Evolutionary conservation across 495 filamentous ascomycete genomes (phyloP).

Genomic region (Xanthoparmelia taractica): DNA sequence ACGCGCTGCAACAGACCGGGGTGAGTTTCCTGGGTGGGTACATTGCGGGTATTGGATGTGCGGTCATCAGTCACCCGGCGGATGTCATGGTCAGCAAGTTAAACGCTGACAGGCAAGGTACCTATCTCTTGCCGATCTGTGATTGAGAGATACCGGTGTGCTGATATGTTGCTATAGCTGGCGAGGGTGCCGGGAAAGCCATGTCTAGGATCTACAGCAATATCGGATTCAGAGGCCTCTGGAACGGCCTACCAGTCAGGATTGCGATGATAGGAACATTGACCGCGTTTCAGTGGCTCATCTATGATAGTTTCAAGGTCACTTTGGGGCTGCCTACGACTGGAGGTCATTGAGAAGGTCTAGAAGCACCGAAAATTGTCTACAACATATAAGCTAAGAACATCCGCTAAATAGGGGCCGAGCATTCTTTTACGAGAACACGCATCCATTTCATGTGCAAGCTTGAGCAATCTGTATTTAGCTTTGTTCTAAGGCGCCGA

Average conservation of each 20-base stretch:
- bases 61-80: conserved; percentile 55
- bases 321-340: conserved; percentile 20
- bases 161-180: conserved; percentile 35
- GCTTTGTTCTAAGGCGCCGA: not conserved
- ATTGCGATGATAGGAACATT: conserved; percentile 50
- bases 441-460: not conserved
- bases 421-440: not conserved
- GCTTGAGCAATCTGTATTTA: not conserved
- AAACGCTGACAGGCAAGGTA: conserved; percentile 56
- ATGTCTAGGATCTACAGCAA: conserved; percentile 62
- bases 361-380: not conserved
- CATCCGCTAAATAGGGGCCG: not conserved
- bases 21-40: conserved; percentile 64
- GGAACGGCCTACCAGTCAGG: conserved; percentile 60
- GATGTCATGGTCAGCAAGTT: conserved; percentile 71
- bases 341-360: conserved; percentile 16
- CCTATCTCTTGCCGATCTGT: conserved; percentile 24
- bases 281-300: conserved; percentile 70
- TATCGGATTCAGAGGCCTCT: conserved; percentile 61
- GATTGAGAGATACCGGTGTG: not conserved
- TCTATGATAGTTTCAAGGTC: conserved; percentile 74
- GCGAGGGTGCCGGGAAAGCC: conserved; percentile 54
- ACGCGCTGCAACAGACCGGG: conserved; percentile 56
- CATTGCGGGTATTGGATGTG: conserved; percentile 64
- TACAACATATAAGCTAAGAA: too few relatives aligned